A percentile compares a stretch with the other conserved stretches of the same genome.
Conservation (phyloP, 1,284 basidiomycete species). For the Lentinula novae-zelandiae region DNA sequence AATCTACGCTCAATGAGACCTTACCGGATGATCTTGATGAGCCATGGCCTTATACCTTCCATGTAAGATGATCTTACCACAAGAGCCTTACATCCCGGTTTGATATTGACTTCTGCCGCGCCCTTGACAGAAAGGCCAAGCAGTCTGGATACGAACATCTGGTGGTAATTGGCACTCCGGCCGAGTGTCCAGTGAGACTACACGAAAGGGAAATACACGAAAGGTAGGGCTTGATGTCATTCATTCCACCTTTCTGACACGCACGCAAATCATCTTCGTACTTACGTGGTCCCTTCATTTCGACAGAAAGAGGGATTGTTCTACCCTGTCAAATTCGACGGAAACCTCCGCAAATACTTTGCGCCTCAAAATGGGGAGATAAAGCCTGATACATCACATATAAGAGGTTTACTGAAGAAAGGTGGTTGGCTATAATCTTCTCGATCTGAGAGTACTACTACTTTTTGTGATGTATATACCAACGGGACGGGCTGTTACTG, state of each 20-base stretch:
- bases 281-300: constrained; percentile 6
- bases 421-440: constrained; percentile 28
- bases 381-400: constrained; percentile 48
- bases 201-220: constrained; percentile 39
- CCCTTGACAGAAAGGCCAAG: constrained; percentile 36
- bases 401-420: constrained; percentile 37
- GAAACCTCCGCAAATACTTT: constrained; percentile 49
- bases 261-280: background rate
- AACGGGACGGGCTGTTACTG: too few relatives aligned
- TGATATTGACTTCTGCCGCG: background rate
- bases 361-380: constrained; percentile 61
- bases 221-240: constrained; percentile 30
- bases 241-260: background rate
- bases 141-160: constrained; percentile 49
- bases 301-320: constrained; percentile 42
- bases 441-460: background rate
- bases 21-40: constrained; percentile 47
- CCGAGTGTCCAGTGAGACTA: constrained; percentile 39
- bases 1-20: constrained; percentile 26
- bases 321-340: constrained; percentile 44
- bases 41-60: constrained; percentile 51
- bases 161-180: constrained; percentile 49
- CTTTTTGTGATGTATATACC: background rate
- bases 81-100: background rate
- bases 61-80: constrained; percentile 30